These are phyloP conservation scores for Salix arbutifolia DNA, from an alignment of 345 rosid species.

Conservation along the genomic window DNA sequence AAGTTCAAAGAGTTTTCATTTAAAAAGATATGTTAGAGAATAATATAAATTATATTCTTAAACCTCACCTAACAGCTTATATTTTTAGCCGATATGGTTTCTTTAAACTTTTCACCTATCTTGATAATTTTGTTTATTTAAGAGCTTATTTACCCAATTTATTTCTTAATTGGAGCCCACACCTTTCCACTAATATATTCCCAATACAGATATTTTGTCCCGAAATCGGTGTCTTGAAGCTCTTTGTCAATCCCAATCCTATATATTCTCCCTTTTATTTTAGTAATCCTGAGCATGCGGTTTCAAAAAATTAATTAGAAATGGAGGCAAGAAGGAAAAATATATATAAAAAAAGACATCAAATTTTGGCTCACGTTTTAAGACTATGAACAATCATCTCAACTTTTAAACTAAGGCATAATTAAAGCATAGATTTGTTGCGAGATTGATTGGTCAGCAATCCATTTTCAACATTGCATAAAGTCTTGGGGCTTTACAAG, in stretches of 20 bases:
- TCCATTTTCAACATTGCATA: no score
- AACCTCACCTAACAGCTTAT: rapidly evolving
- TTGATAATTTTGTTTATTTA: background rate
- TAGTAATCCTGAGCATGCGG: background rate
- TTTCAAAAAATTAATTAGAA: background rate
- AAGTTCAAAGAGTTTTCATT: rapidly evolving
- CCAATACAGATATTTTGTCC: background rate
- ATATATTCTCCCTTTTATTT: background rate
- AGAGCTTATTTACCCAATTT: background rate
- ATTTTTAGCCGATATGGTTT: no score
- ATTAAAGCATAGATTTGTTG: no score
- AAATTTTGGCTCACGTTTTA: background rate
- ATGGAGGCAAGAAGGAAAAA: background rate
- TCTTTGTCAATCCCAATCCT: background rate
- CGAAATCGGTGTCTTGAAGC: background rate
- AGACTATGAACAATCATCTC: no score
- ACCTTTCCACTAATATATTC: background rate
- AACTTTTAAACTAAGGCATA: no score
- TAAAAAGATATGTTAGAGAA: rapidly evolving
- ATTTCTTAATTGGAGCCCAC: background rate
- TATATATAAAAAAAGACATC: background rate
- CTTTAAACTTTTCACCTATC: background rate
- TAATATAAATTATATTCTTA: no score
- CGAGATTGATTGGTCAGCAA: no score
- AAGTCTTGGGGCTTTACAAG: no score